A percentile compares a stretch with the other conserved stretches of the same genome.
Conservation (phyloP, 352 stramenopile genomes). For the Phytopythium delawarense region DNA sequence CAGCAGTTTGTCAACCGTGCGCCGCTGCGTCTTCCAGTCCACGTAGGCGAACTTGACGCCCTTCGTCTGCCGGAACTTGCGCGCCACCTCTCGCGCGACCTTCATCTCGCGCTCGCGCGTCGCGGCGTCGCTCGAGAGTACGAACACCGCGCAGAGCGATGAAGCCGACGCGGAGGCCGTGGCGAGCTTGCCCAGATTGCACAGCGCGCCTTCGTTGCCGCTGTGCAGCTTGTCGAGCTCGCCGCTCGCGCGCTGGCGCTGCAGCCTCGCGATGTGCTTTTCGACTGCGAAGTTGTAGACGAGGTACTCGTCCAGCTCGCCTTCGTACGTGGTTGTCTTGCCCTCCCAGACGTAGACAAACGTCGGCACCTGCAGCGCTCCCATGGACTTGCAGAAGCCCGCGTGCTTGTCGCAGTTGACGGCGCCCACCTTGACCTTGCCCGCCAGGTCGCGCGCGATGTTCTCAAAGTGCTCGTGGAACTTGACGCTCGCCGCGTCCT, state of each 20-base stretch:
- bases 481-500: constrained; percentile 45
- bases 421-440: constrained; percentile 71
- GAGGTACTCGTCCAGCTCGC: constrained; percentile 70
- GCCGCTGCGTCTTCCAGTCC: constrained; percentile 63
- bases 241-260: constrained; percentile 56
- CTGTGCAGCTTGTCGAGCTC: constrained; percentile 71
- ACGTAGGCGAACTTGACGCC: constrained; percentile 65
- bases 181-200: constrained; percentile 64
- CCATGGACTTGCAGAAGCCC: constrained; percentile 43
- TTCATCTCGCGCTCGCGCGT: constrained; percentile 40
- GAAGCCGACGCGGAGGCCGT: constrained; percentile 48
- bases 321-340: constrained; percentile 41
- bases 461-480: constrained; percentile 64
- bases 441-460: constrained; percentile 57
- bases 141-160: constrained; percentile 67
- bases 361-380: constrained; percentile 32
- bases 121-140: constrained; percentile 48
- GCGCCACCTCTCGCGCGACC: constrained; percentile 47
- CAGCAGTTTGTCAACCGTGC: constrained; percentile 46
- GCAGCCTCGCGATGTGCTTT: constrained; percentile 66
- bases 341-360: constrained; percentile 75
- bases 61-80: constrained; percentile 65
- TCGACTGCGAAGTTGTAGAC: constrained; percentile 86
- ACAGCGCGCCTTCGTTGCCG: constrained; percentile 72
- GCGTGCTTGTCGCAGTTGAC: constrained; percentile 74